These are phyloP conservation scores for Acer yangbiense DNA, from an alignment of 345 rosid genomes.

Conservation along the genomic window DNA sequence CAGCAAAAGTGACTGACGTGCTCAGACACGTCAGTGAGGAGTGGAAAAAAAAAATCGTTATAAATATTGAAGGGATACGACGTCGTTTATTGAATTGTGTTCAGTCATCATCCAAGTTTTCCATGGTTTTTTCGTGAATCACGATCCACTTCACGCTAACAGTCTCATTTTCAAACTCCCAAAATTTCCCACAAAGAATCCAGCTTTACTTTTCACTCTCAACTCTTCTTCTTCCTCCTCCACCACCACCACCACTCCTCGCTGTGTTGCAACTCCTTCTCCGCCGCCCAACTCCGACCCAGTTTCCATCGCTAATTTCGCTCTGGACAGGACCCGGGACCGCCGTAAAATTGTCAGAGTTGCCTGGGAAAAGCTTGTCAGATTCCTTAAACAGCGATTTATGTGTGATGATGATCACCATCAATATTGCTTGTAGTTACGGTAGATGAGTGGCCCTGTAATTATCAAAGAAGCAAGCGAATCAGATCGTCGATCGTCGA, in stretches of 20 bases:
- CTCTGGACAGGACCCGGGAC: conserved; percentile 40
- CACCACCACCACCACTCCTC: neutral
- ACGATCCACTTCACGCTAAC: conserved; percentile 6
- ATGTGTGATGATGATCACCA: too few species aligned
- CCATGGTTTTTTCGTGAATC: too few species aligned
- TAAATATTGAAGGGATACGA: too few species aligned
- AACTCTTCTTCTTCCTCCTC: neutral
- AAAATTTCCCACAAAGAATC: conserved; percentile 22
- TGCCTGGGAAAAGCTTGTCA: conserved; percentile 90
- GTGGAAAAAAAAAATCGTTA: too few species aligned
- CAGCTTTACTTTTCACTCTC: conserved; percentile 13
- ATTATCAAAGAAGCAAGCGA: too few species aligned
- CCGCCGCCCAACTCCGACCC: neutral
- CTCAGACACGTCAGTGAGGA: too few species aligned
- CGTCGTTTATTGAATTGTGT: too few species aligned
- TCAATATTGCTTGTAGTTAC: too few species aligned
- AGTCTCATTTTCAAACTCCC: conserved; percentile 25
- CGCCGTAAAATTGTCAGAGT: conserved; percentile 71
- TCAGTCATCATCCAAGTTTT: too few species aligned
- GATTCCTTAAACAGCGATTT: conserved; percentile 22
- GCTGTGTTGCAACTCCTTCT: conserved; percentile 34
- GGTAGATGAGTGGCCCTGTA: too few species aligned
- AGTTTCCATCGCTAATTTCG: neutral
- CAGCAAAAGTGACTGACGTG: too few species aligned
- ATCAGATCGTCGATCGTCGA: too few species aligned